A percentile compares a stretch with the other conserved stretches of the same genome.
phyloP scores from a whole-genome alignment of 352 stramenopile species.

The Pseudoperonospora humuli region DNA sequence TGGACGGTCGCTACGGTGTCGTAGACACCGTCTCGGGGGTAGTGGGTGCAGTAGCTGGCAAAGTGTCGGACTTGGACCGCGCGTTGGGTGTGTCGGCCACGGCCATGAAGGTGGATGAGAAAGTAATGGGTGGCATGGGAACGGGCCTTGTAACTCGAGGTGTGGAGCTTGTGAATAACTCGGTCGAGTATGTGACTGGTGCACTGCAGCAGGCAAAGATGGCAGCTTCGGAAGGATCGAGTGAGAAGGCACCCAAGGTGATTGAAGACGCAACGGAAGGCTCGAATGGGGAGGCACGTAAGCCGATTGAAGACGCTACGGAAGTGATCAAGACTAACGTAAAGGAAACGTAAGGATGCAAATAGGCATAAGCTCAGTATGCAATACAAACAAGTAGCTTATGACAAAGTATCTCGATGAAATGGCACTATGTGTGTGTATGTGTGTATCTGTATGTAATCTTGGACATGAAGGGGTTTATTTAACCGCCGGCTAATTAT shows the following conservation, averaged over 20 bases:
- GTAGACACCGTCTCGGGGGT: constrained; percentile 41
- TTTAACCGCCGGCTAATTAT: too few relatives aligned
- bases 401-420: constrained; percentile 17
- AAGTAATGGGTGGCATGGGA: constrained; percentile 62
- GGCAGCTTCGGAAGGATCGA: constrained; percentile 31
- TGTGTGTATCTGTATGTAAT: too few relatives aligned
- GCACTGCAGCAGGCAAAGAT: constrained; percentile 60
- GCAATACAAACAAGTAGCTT: too few relatives aligned
- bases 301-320: constrained; percentile 21
- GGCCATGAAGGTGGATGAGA: constrained; percentile 57
- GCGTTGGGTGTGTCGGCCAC: constrained; percentile 59
- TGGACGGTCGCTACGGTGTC: constrained; percentile 53
- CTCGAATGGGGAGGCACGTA: constrained; percentile 24
- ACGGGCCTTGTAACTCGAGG: constrained; percentile 44
- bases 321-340: constrained; percentile 8
- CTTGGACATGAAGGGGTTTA: too few relatives aligned
- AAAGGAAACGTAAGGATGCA: constrained; percentile 18
- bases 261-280: constrained; percentile 31
- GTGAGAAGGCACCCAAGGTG: constrained; percentile 25
- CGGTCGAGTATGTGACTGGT: constrained; percentile 59
- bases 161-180: constrained; percentile 48
- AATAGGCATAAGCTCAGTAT: too few relatives aligned
- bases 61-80: constrained; percentile 47
- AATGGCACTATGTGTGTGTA: too few relatives aligned
- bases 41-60: constrained; percentile 41